Percentiles rank a stretch among this genome's conserved stretches.
Evolutionary conservation across 257 asterid species (phyloP).

Genomic region (Solanum habrochaites): DNA sequence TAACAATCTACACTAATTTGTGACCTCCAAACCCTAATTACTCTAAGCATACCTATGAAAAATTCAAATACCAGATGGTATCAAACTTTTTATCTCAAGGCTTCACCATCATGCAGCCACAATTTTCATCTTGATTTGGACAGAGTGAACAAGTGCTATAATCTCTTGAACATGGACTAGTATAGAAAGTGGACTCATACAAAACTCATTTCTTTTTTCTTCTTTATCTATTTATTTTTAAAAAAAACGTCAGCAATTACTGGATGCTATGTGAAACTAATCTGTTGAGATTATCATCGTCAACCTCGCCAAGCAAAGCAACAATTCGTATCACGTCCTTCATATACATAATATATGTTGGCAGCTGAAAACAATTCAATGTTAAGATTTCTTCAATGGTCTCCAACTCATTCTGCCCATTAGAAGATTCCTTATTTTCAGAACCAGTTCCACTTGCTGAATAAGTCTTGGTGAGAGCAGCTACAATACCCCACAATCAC

Average conservation of each 20-base stretch:
- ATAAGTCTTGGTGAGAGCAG: slow-evolving; percentile 45
- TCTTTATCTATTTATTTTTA: neutral
- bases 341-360: slow-evolving; percentile 19
- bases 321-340: slow-evolving; percentile 65
- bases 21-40: neutral
- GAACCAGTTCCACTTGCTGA: slow-evolving; percentile 11
- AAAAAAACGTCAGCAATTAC: slow-evolving; percentile 4
- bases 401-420: slow-evolving; percentile 30
- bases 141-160: neutral
- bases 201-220: neutral
- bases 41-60: neutral
- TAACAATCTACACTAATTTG: neutral
- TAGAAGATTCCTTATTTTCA: slow-evolving; percentile 17
- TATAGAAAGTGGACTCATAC: neutral
- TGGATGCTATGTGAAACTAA: slow-evolving; percentile 14
- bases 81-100: neutral
- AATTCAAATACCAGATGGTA: neutral
- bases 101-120: neutral
- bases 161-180: neutral
- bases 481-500: slow-evolving; percentile 16
- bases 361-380: slow-evolving; percentile 20
- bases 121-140: neutral
- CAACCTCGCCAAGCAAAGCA: slow-evolving; percentile 66
- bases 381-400: slow-evolving; percentile 28
- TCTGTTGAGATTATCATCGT: slow-evolving; percentile 69